A percentile compares a stretch with the other conserved stretches of the same genome.
Conservation (phyloP, 139 green algal genomes). For the Tetradesmus lagerheimii region DNA sequence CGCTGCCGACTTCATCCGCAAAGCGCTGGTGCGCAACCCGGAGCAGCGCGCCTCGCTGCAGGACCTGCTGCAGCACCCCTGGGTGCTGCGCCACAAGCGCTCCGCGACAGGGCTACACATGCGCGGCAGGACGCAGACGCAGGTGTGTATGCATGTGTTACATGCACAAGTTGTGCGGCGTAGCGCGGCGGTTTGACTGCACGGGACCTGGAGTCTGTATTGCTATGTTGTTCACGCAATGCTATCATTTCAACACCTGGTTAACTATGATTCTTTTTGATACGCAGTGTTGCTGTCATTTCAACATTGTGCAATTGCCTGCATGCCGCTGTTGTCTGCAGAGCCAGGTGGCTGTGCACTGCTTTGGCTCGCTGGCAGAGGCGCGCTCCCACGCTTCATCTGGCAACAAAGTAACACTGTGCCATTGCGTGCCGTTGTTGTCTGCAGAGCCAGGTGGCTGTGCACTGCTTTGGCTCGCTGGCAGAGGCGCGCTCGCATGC, state of each 20-base stretch:
- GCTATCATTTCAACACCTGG: too few relatives aligned
- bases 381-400: constrained; percentile 28
- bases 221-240: too few relatives aligned
- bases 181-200: too few relatives aligned
- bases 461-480: too few relatives aligned
- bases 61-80: constrained; percentile 59
- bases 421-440: constrained; percentile 37
- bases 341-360: constrained; percentile 45
- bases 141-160: neutral
- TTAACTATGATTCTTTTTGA: too few relatives aligned
- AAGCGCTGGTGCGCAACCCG: constrained; percentile 55
- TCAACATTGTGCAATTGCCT: neutral
- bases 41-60: constrained; percentile 47
- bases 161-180: too few relatives aligned
- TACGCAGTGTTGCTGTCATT: too few relatives aligned
- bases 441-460: constrained; percentile 37
- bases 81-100: constrained; percentile 45
- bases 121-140: constrained; percentile 35
- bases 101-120: constrained; percentile 25
- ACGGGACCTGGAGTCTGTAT: too few relatives aligned
- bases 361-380: constrained; percentile 11
- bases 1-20: constrained; percentile 35
- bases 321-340: constrained; percentile 18
- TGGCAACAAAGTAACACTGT: constrained; percentile 45
- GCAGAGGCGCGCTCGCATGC: too few relatives aligned